These are phyloP conservation scores for Pseudogymnoascus destructans DNA, from an alignment of 2,329 filamentous ascomycete genomes.

Conservation along the genomic window DNA sequence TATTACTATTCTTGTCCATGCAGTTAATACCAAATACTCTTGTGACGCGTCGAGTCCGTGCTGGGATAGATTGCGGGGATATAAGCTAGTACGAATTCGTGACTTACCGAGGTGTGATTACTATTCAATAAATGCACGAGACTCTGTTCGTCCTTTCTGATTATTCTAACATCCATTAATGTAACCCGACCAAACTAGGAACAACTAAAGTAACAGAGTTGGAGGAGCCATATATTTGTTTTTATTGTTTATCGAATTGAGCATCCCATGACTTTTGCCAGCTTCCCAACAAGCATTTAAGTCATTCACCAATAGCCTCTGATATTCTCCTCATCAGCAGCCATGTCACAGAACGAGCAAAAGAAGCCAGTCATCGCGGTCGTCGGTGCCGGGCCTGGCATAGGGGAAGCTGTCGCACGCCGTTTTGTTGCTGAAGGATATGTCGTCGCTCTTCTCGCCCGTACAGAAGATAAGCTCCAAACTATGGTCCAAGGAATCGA, in stretches of 20 bases:
- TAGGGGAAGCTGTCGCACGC: slow-evolving; percentile 17
- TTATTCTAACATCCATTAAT: background rate
- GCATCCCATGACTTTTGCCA: too few relatives aligned
- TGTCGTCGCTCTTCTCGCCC: slow-evolving; percentile 16
- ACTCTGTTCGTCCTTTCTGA: background rate
- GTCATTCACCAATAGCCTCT: background rate
- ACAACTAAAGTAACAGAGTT: background rate
- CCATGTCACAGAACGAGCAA: slow-evolving; percentile 12
- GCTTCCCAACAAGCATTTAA: background rate
- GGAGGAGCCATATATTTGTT: background rate
- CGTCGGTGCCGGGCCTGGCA: slow-evolving; percentile 17
- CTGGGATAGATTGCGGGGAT: background rate
- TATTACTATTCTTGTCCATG: background rate
- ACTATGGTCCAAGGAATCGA: slow-evolving; percentile 15
- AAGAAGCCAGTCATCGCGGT: slow-evolving; percentile 16
- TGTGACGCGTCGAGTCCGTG: background rate
- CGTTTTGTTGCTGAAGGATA: slow-evolving; percentile 16
- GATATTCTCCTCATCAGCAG: background rate
- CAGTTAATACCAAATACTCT: background rate
- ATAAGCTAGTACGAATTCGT: background rate
- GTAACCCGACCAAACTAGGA: background rate
- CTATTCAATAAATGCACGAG: background rate
- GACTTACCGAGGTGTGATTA: slow-evolving; percentile 5
- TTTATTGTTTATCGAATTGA: background rate
- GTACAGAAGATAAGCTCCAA: slow-evolving; percentile 16